Evolutionary conservation across 1,284 basidiomycete genomes (phyloP).

Genomic region (Puccinia polysora): DNA sequence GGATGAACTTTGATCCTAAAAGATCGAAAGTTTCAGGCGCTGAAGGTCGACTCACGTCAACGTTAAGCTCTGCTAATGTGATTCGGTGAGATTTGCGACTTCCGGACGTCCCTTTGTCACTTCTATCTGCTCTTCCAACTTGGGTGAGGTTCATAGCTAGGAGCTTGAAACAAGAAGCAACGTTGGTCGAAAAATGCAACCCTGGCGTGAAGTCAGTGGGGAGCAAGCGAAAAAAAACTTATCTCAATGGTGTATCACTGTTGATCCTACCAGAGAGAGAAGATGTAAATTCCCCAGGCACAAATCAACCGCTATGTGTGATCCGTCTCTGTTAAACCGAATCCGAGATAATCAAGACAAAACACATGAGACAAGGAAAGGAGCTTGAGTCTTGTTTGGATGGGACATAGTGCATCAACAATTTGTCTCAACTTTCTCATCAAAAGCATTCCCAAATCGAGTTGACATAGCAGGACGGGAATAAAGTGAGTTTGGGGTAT

Average conservation of each 20-base stretch:
- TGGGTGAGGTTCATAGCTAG: slow-evolving; percentile 25
- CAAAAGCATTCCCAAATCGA: slow-evolving; percentile 18
- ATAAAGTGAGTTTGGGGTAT: slow-evolving; percentile 27
- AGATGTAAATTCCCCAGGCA: slow-evolving; percentile 22
- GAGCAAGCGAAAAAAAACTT: background rate
- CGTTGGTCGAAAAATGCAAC: background rate
- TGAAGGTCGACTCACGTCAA: slow-evolving; percentile 11
- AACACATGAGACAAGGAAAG: background rate
- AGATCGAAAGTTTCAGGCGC: background rate
- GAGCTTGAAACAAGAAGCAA: slow-evolving; percentile 3
- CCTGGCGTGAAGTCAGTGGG: background rate
- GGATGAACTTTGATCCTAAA: background rate
- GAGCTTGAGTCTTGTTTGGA: background rate
- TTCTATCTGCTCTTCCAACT: slow-evolving; percentile 18
- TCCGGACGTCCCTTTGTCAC: background rate
- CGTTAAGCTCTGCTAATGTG: slow-evolving; percentile 22
- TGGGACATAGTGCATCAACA: background rate
- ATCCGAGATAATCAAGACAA: background rate
- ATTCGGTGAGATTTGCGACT: slow-evolving; percentile 33
- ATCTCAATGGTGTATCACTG: background rate
- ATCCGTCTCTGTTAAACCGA: slow-evolving; percentile 3
- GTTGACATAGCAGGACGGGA: slow-evolving; percentile 5
- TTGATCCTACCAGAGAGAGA: slow-evolving; percentile 16
- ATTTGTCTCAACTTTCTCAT: slow-evolving; percentile 31
- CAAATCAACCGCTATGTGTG: slow-evolving; percentile 23